Conservation (phyloP, 2,329 filamentous ascomycete species). For the Trichoderma sp. region DNA sequence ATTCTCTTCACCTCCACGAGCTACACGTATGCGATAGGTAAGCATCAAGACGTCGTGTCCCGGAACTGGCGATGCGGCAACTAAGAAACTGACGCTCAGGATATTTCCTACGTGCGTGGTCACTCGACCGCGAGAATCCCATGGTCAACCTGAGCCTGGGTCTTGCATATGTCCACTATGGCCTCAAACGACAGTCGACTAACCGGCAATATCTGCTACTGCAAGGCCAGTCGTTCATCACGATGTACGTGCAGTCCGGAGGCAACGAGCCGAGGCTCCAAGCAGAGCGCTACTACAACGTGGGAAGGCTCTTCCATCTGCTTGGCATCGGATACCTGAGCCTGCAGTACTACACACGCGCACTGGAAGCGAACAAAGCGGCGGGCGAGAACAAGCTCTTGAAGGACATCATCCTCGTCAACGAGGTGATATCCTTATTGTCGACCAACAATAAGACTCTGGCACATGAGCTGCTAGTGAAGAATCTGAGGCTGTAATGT, state of each 20-base stretch:
- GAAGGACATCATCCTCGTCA: slow-evolving; percentile 39
- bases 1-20: slow-evolving; percentile 82
- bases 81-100: slow-evolving; percentile 45
- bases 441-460: slow-evolving; percentile 37
- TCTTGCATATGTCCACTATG: slow-evolving; percentile 83
- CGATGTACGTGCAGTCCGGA: slow-evolving; percentile 38
- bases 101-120: slow-evolving; percentile 80
- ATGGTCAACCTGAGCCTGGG: slow-evolving; percentile 81
- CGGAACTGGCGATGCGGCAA: not conserved
- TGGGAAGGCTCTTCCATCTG: slow-evolving; percentile 45
- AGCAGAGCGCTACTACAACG: slow-evolving; percentile 45
- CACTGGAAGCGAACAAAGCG: slow-evolving; percentile 31
- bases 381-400: slow-evolving; percentile 32
- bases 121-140: slow-evolving; percentile 74
- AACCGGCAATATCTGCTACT: slow-evolving; percentile 87
- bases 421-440: slow-evolving; percentile 40
- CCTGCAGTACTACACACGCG: slow-evolving; percentile 66
- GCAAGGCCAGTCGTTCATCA: slow-evolving; percentile 81
- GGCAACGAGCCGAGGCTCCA: slow-evolving; percentile 27
- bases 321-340: slow-evolving; percentile 57
- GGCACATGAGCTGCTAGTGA: slow-evolving; percentile 38
- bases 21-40: slow-evolving; percentile 79
- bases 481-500: slow-evolving; percentile 34
- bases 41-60: slow-evolving; percentile 30
- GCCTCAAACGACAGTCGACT: slow-evolving; percentile 83